phyloP scores from a whole-genome alignment of 306 rosid genomes.

The Dalbergia cochinchinensis region DNA sequence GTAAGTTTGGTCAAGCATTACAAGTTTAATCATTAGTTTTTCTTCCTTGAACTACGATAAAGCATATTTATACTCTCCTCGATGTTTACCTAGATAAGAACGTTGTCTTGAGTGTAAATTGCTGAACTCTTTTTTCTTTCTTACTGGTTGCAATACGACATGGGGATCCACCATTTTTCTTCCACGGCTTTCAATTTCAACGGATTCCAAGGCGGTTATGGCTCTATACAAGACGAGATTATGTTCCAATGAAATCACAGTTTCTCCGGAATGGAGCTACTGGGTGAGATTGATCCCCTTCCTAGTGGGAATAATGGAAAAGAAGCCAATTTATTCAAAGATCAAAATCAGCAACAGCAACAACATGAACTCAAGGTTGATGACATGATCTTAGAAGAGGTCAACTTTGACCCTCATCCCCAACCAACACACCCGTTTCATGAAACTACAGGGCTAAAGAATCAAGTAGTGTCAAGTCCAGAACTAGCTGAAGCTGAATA shows the following conservation, averaged over 20 bases:
- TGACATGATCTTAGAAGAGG: conserved; percentile 46
- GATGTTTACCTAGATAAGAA: conserved; percentile 37
- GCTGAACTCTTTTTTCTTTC: background rate
- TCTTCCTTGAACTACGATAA: conserved; percentile 17
- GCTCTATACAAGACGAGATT: conserved; percentile 40
- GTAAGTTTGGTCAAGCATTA: background rate
- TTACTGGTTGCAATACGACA: conserved; percentile 7
- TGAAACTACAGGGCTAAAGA: background rate
- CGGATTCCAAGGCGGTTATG: conserved; percentile 44
- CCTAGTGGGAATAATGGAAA: conserved; percentile 27
- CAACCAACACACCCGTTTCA: conserved; percentile 41
- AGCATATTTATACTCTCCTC: background rate
- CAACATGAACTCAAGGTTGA: conserved; percentile 38
- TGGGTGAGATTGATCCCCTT: conserved; percentile 41
- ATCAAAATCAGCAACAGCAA: conserved; percentile 47
- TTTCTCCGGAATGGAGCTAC: conserved; percentile 43
- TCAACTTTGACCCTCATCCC: conserved; percentile 42
- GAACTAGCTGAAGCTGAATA: background rate
- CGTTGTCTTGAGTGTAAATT: conserved; percentile 28
- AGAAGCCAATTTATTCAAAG: conserved; percentile 28
- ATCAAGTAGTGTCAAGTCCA: conserved; percentile 33
- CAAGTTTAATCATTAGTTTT: conserved; percentile 18
- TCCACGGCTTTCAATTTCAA: conserved; percentile 51
- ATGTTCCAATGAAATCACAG: conserved; percentile 22
- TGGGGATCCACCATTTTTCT: conserved; percentile 52